Base-by-base conservation (phyloP, 108 stramenopile genomes). In the Stephanodiscus minutulus region DNA sequence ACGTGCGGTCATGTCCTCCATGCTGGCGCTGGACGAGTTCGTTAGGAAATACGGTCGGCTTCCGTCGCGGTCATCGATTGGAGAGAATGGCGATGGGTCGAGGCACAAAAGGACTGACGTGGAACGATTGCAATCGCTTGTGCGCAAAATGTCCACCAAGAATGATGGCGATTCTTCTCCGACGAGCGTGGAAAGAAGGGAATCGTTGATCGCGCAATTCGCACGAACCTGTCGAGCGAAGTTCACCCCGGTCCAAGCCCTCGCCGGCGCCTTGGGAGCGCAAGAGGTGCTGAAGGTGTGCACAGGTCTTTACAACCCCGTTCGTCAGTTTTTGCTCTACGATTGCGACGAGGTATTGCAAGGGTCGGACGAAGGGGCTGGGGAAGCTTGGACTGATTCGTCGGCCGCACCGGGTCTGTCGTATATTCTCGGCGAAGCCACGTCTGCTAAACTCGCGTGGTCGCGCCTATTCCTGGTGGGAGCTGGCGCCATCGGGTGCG, bases 401-500 rank as follows among this genome's bases (percentile, higher is more conserved):
- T 12, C 50, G 3, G 15, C 64, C 22, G 66, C 59, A 29, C 39
- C 71, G 29, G 75, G 78, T 20, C 74, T 58, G n/a, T 50, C 70
- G 6, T 85, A 90, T 58, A 85, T 92, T 63, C 75, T 95, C 21
- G 94, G 94, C 29, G 46, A 77, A 20, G 44, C 61, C 10, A 22
- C 83, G 13, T 74, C 61, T 10, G 52, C 85, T 20, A 77, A 67
- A 50, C 28, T 95, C 27, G 72, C 81, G 41, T 66, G 60, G 31
- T 77, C 79, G 55, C 80, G 84, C 36, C 58, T 99, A 9, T 96
- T 99, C 59, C 94, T 99, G 5, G 94, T 99, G 18, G 99, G 99
- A 20, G 95, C 98, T 18, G 99, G 99, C 7, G 99, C 98, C 12
- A 96, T 99, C 37, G 99, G 99, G 0, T 99, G 98, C 67, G 99